A percentile compares a stretch with the other conserved stretches of the same genome.
Evolutionary conservation across 805 yeast genomes (phyloP).

Genomic region (Ogataea nitratoaversa): DNA sequence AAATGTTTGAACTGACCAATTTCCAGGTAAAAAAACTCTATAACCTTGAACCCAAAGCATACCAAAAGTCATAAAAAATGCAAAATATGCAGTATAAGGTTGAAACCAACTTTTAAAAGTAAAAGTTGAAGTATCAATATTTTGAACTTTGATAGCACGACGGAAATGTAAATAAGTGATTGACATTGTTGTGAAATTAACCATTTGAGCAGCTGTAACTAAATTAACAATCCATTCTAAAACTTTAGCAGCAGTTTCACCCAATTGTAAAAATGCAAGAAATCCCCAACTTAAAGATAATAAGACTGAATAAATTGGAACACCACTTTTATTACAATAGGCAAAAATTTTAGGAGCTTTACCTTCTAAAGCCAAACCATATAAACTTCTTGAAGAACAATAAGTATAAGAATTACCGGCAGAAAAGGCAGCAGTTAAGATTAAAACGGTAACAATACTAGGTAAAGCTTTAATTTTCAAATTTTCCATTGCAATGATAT

Average conservation of each 20-base stretch:
- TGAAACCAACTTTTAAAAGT: conserved; percentile 54
- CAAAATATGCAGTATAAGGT: conserved; percentile 54
- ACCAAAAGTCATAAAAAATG: conserved; percentile 39
- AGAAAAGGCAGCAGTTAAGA: conserved; percentile 42
- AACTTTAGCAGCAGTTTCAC: conserved; percentile 58
- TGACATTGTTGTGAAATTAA: conserved; percentile 55
- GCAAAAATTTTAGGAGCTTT: conserved; percentile 42
- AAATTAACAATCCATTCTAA: conserved; percentile 69
- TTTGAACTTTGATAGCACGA: conserved; percentile 53
- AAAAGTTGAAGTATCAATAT: conserved; percentile 39
- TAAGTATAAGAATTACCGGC: conserved; percentile 47
- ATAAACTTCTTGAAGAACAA: conserved; percentile 43
- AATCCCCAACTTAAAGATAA: conserved; percentile 40
- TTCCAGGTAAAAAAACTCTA: conserved; percentile 60
- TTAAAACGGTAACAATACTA: conserved; percentile 40
- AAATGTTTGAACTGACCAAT: conserved; percentile 60
- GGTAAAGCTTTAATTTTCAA: conserved; percentile 40
- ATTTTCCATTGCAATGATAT: conserved; percentile 46
- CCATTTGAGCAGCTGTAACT: conserved; percentile 65
- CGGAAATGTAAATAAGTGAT: conserved; percentile 59
- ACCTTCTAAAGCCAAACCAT: conserved; percentile 44
- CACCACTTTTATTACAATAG: conserved; percentile 42
- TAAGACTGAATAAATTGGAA: conserved; percentile 43
- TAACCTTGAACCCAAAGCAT: conserved; percentile 68
- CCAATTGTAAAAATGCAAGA: conserved; percentile 46